phyloP scores from a whole-genome alignment of 306 rosid species.

The Rosa rugosa region DNA sequence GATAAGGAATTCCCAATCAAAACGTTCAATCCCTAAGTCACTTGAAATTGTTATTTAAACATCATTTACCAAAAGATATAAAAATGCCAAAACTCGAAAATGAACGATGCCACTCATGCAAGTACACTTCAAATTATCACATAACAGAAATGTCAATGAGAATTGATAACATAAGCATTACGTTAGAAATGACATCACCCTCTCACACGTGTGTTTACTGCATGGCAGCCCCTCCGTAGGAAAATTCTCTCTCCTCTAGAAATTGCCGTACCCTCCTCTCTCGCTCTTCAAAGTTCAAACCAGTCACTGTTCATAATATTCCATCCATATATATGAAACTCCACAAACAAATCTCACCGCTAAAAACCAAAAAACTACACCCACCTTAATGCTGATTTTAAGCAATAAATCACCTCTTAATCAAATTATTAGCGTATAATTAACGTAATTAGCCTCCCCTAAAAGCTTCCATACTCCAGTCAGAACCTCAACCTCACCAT shows the following conservation, averaged over 20 bases:
- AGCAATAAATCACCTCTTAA: neutral
- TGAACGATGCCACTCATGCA: neutral
- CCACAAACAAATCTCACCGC: neutral
- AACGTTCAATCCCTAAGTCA: too few relatives aligned
- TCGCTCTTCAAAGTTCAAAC: neutral
- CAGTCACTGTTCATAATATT: neutral
- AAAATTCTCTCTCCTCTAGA: constrained; percentile 6
- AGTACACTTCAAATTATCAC: too few relatives aligned
- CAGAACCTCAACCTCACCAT: neutral
- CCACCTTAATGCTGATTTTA: neutral
- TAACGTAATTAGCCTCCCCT: neutral
- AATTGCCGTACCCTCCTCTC: neutral
- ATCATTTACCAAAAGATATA: too few relatives aligned
- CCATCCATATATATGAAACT: neutral
- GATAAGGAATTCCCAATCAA: too few relatives aligned
- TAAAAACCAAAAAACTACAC: neutral
- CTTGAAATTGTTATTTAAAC: too few relatives aligned
- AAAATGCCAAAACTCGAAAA: neutral
- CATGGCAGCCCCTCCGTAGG: neutral
- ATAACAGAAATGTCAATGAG: neutral
- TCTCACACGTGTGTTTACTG: neutral
- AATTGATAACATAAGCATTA: constrained; percentile 45
- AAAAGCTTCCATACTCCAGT: neutral
- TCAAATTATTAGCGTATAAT: neutral
- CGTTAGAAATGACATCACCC: constrained; percentile 61